Evolutionary conservation across 2,329 filamentous ascomycete genomes (phyloP), one percentile per base, ranked within the genome.

Genomic region (Phoma herbarum): DNA sequence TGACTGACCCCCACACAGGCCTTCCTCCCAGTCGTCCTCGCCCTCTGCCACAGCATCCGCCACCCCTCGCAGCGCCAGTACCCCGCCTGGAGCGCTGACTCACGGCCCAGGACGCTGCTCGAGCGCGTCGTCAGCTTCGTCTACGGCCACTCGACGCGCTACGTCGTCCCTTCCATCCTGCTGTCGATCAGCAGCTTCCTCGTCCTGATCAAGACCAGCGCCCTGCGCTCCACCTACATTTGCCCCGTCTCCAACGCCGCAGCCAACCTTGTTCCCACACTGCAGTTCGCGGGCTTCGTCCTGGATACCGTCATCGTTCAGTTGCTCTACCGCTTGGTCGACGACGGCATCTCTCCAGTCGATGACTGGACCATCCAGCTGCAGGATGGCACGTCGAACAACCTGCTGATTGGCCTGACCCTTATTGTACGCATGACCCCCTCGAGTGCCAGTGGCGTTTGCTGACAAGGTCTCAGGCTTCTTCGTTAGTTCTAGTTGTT

Each of bases 131-230:
- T 67, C 47, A 58, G 63, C 59, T 72, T 74, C 55, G 47, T 68
- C 54, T 68, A 72, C 44, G 62, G 70, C 49, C 62, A 64, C 52
- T 64, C 69, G 16, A 72, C 73, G 10, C 71, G 73, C 56, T 75
- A 75, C 61, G 69, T 76, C 23, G 49, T 73, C n/a, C 71, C 73
- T 18, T 63, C 71, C 12, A 35, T 69, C 18, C 55, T 75, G 57
- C 68, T 74, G 16, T 67, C 70, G 49, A 66, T 74, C 48, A 72
- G 68, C 62, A 69, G 65, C 61, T 73, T 74, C 61, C 68, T 73
- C 26, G 63, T 68, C 51, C 61, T 66, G 42, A 58, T 70, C 63
- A 70, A 69, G 58, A 68, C 70, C n/a, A 70, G 62, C 59, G 26
- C 65, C 10, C 47, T 75, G 45, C 69, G 65, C 14, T 74, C 73